Conservation (phyloP, 805 yeast species). For the Suhomyces vadensis region DNA sequence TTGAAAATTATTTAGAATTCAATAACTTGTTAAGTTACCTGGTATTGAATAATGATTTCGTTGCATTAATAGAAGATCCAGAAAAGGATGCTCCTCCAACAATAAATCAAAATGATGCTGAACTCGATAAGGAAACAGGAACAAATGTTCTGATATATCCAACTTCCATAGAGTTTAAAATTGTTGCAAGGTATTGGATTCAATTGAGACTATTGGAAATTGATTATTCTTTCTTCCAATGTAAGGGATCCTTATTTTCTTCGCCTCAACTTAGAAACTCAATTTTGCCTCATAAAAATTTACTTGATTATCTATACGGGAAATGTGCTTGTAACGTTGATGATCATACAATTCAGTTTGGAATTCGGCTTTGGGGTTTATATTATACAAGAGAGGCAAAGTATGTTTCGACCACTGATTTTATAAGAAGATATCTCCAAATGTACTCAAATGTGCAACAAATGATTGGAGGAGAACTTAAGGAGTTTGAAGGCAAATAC, state of each 20-base stretch:
- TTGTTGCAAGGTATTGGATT: slow-evolving; percentile 27
- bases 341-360: slow-evolving; percentile 11
- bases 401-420: slow-evolving; percentile 10
- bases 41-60: slow-evolving; percentile 18
- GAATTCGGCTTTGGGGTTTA: slow-evolving; percentile 17
- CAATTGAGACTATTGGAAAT: slow-evolving; percentile 29
- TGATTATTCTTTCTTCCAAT: slow-evolving; percentile 28
- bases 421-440: slow-evolving; percentile 19
- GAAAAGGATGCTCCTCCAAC: slow-evolving; percentile 11
- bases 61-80: slow-evolving; percentile 19
- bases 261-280: slow-evolving; percentile 26
- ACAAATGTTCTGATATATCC: slow-evolving; percentile 5
- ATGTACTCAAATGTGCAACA: slow-evolving; percentile 17
- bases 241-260: slow-evolving; percentile 26
- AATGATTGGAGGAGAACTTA: slow-evolving; percentile 11
- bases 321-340: slow-evolving; percentile 10
- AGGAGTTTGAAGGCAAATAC: not conserved
- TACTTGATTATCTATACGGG: slow-evolving; percentile 20
- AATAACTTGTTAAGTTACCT: slow-evolving; percentile 24
- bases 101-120: no score
- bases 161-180: slow-evolving; percentile 15
- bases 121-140: not conserved
- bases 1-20: slow-evolving; percentile 30
- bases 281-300: slow-evolving; percentile 23
- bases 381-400: slow-evolving; percentile 22